Percentiles rank a stretch among this genome's conserved stretches.
Conservation (phyloP, 2,329 filamentous ascomycete species). For the Zymoseptoria passerinii region DNA sequence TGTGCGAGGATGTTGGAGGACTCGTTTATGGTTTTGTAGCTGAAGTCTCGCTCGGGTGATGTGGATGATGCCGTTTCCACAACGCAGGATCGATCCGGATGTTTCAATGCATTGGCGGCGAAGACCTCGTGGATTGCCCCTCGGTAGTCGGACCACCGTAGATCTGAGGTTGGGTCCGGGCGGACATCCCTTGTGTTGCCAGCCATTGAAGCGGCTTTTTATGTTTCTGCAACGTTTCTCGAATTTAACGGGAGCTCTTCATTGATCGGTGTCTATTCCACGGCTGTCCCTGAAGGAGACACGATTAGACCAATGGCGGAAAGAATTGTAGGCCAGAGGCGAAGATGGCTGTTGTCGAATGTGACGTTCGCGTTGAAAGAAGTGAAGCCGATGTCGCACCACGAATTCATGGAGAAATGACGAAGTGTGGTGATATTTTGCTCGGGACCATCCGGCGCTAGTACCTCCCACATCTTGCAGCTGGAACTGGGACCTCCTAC, state of each 20-base stretch:
- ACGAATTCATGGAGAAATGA: background rate
- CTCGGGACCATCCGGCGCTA: background rate
- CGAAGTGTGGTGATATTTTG: background rate
- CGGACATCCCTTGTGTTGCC: constrained; percentile 23
- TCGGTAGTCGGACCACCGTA: constrained; percentile 58
- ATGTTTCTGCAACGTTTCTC: background rate
- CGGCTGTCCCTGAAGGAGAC: too few relatives aligned
- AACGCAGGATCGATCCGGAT: constrained; percentile 62
- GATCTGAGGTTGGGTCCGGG: constrained; percentile 59
- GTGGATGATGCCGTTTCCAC: constrained; percentile 53
- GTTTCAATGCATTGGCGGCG: constrained; percentile 53
- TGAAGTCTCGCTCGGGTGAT: constrained; percentile 49
- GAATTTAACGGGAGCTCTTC: background rate
- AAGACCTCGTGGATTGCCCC: constrained; percentile 67
- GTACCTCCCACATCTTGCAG: background rate
- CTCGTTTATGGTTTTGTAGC: constrained; percentile 79
- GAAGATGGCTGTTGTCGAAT: background rate
- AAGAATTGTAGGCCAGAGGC: background rate
- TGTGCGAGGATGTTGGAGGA: constrained; percentile 73
- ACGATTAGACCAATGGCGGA: background rate
- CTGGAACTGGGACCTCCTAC: too few relatives aligned
- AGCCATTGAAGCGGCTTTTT: constrained; percentile 17
- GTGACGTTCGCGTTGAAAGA: background rate
- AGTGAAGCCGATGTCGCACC: background rate
- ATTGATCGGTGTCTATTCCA: background rate